Evolutionary conservation across 768 basidiomycete genomes (phyloP), one percentile per base, ranked within the genome.

Genomic region (Strobilomyces confusus): DNA sequence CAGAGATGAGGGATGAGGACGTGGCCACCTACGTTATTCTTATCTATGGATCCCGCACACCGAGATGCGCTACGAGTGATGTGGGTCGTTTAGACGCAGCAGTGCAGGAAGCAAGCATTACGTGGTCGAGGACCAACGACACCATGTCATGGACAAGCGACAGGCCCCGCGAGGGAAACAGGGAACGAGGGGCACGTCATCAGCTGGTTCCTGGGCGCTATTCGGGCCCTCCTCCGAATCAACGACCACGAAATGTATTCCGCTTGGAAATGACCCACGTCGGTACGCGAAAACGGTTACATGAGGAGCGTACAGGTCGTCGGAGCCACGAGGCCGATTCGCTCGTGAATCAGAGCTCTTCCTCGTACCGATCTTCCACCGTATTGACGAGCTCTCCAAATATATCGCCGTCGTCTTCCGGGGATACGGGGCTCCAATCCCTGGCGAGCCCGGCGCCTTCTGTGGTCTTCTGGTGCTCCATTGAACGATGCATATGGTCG

Each of bases 391-490:
- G 51, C 26, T 38, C 53, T 46, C 58, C 60, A 54, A 60, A 63
- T 46, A 49, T 52, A 29, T 45, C 33, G 23, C 45, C 52, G 1
- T 41, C 52, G 15, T 52, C 51, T 19, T 43, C 52, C 29, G 74
- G 71, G 40, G 71, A 73, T 52, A 66, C 48, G 22, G 71, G 67
- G 52, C 78, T 66, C 81, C 81, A 81, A 55, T 74, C 74, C 49
- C 76, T 73, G 33, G 80, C 60, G 33, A 76, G 56, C 41, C 76
- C 73, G 52, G 69, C 69, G 29, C 47, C 68, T 19, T 64, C 68
- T 20, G 47, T 46, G 30, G 38, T 19, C 19, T 26, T 52, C 46
- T 54, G 49, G 47, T 51, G 30, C 46, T 33, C 58, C 46, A 51
- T 61, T 13, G 44, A 41, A 14, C 15, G 38, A 8, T 19, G 53